Conservation (phyloP, 2,329 filamentous ascomycete species). For the Phyllosticta paracitricarpa region DNA sequence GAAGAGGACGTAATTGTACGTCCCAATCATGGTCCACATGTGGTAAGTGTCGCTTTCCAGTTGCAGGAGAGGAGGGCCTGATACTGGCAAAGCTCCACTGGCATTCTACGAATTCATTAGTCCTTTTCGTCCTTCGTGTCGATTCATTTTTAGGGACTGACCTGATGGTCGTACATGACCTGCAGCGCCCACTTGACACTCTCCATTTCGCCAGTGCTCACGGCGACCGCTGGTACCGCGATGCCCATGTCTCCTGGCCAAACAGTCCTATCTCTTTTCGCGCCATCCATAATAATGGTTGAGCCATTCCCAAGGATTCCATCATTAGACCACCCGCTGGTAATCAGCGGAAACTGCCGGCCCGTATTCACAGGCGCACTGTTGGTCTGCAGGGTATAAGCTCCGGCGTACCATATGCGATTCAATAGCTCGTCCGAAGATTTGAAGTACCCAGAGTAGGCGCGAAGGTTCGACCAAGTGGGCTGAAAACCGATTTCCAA, state of each 20-base stretch:
- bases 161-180: constrained; percentile 7
- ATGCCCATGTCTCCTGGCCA: constrained; percentile 44
- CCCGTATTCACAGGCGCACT: constrained; percentile 17
- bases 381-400: constrained; percentile 43
- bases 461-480: constrained; percentile 36
- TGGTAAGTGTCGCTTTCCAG: constrained; percentile 39
- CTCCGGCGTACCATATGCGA: constrained; percentile 41
- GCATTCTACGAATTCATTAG: neutral
- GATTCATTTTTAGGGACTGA: constrained; percentile 41
- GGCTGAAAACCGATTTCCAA: constrained; percentile 41
- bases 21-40: constrained; percentile 38
- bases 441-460: constrained; percentile 31
- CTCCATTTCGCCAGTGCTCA: constrained; percentile 34
- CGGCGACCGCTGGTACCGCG: constrained; percentile 29
- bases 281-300: constrained; percentile 30
- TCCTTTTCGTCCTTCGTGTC: neutral
- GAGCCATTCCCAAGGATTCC: constrained; percentile 27
- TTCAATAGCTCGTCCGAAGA: constrained; percentile 26
- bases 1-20: constrained; percentile 33
- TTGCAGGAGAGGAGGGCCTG: constrained; percentile 29
- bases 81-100: constrained; percentile 25
- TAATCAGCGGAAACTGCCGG: constrained; percentile 18
- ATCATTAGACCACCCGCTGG: constrained; percentile 26
- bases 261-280: constrained; percentile 32
- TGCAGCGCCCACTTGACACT: constrained; percentile 35